Percentiles rank a stretch among this genome's conserved stretches.
These are phyloP conservation scores for Termitomyces sp. DNA, from an alignment of 768 basidiomycete genomes.

Conservation along the genomic window DNA sequence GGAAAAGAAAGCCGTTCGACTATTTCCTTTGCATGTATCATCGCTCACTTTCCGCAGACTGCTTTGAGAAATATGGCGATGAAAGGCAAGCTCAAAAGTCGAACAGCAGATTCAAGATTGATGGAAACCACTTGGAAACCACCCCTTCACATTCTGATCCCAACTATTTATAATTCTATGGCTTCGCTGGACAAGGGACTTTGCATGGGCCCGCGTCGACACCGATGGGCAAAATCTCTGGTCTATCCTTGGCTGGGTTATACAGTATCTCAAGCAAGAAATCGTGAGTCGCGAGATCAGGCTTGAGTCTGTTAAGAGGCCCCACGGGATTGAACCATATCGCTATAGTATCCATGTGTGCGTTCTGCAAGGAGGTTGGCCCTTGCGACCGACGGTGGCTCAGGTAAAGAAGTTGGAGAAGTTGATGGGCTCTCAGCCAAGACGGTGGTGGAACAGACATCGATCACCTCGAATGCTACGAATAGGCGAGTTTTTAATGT, in stretches of 20 bases:
- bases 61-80: too few species aligned
- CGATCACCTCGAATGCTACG: background rate
- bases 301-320: background rate
- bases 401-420: background rate
- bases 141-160: too few species aligned
- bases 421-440: background rate
- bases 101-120: too few species aligned
- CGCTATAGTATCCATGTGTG: background rate
- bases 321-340: background rate
- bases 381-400: background rate
- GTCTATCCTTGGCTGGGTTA: background rate
- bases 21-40: too few species aligned
- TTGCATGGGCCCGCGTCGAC: background rate
- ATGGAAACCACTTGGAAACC: too few species aligned
- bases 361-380: background rate
- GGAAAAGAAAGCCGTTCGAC: too few species aligned
- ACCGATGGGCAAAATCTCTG: background rate
- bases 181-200: background rate
- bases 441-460: background rate
- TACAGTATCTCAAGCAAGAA: background rate
- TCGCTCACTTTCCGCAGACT: too few species aligned
- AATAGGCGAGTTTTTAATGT: conserved; percentile 7
- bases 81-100: too few species aligned
- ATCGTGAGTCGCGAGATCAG: too few species aligned
- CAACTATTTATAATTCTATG: too few species aligned